These are phyloP conservation scores for Diospyros kaki DNA, from an alignment of 148 eudicot species.

Conservation along the genomic window DNA sequence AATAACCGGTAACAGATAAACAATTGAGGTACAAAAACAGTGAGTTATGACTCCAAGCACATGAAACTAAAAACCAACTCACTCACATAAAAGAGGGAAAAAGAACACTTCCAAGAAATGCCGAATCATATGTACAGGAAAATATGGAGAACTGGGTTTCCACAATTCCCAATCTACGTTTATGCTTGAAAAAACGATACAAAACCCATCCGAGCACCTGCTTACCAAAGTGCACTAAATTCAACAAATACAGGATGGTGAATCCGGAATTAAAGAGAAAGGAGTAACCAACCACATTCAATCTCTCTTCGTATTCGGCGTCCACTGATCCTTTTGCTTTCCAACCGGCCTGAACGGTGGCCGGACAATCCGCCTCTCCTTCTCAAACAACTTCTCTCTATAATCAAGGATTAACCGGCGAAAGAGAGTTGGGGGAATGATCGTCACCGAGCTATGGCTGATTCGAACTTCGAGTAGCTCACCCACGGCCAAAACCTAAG, in stretches of 20 bases:
- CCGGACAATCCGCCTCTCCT: slow-evolving; percentile 6
- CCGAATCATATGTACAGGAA: not conserved
- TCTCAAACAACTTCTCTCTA: not conserved
- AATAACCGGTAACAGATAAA: no score
- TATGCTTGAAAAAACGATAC: not conserved
- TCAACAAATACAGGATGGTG: not conserved
- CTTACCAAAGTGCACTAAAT: not conserved
- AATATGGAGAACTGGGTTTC: not conserved
- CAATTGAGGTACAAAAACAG: no score
- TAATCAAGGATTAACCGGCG: not conserved
- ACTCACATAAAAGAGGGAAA: not conserved
- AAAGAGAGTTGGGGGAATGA: not conserved
- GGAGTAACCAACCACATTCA: slow-evolving; percentile 19
- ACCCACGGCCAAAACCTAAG: no score
- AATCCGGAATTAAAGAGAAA: not conserved
- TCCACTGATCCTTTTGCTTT: slow-evolving; percentile 2
- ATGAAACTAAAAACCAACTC: no score
- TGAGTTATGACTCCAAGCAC: no score
- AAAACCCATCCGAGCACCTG: not conserved
- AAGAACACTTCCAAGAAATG: not conserved
- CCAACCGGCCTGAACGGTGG: slow-evolving; percentile 12
- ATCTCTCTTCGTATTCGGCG: slow-evolving; percentile 7
- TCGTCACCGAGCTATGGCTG: not conserved
- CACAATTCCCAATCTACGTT: not conserved
- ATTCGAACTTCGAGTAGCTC: no score